phyloP scores from a whole-genome alignment of 1,139 yeast species.

The Blastobotrys capitulatus region DNA sequence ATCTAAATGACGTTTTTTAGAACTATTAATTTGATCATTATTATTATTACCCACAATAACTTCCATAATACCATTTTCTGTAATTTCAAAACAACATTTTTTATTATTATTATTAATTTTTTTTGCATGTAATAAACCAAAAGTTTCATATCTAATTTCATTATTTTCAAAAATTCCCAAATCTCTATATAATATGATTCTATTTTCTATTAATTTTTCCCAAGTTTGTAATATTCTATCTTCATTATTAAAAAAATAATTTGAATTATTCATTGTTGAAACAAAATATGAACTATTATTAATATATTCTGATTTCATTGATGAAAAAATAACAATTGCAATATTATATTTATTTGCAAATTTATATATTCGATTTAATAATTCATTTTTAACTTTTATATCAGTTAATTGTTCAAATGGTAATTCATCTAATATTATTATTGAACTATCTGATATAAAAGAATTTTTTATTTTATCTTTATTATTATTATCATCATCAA shows the following conservation, averaged over 20 bases:
- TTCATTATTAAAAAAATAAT: neutral
- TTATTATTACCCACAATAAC: neutral
- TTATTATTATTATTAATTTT: neutral
- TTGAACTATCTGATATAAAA: constrained; percentile 4
- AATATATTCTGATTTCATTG: constrained; percentile 13
- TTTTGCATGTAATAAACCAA: neutral
- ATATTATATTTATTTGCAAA: constrained; percentile 7
- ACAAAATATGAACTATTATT: constrained; percentile 10
- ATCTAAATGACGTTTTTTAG: neutral
- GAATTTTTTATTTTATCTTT: no score
- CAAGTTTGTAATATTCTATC: constrained; percentile 4
- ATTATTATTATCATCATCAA: constrained; percentile 1
- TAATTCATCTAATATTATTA: constrained; percentile 13
- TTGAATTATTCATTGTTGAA: constrained; percentile 16
- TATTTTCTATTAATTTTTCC: constrained; percentile 13
- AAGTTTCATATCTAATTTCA: neutral
- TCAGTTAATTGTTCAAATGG: constrained; percentile 5
- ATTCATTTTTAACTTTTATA: neutral
- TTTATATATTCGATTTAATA: constrained; percentile 1
- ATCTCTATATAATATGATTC: constrained; percentile 18
- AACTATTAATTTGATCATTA: neutral
- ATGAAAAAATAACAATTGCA: constrained; percentile 13
- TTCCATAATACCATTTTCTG: neutral
- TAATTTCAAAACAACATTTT: constrained; percentile 1
- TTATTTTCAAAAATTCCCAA: neutral